These are phyloP conservation scores for Solanum arcanum DNA, from an alignment of 257 asterid genomes.

Conservation along the genomic window DNA sequence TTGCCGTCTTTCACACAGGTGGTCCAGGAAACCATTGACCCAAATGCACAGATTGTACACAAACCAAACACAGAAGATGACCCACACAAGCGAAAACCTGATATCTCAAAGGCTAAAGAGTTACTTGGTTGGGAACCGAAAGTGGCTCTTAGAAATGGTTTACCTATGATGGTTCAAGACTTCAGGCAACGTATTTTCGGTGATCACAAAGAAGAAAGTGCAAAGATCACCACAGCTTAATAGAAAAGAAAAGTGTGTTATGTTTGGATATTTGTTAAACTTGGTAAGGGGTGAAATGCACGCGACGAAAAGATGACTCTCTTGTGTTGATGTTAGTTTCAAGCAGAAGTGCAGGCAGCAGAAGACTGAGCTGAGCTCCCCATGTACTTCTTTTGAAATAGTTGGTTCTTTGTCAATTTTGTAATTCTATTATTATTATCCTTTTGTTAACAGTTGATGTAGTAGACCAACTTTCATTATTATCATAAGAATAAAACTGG, in stretches of 20 bases:
- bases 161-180: slow-evolving; percentile 90
- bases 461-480: background rate
- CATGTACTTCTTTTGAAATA: background rate
- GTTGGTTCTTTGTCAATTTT: background rate
- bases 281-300: background rate
- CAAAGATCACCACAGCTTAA: slow-evolving; percentile 2
- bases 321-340: background rate
- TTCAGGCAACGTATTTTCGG: slow-evolving; percentile 87
- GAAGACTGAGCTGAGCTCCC: background rate
- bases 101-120: slow-evolving; percentile 78
- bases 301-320: background rate
- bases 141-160: slow-evolving; percentile 68
- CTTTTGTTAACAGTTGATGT: background rate
- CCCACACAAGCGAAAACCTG: slow-evolving; percentile 97
- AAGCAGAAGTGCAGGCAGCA: background rate
- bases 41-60: slow-evolving; percentile 75
- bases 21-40: slow-evolving; percentile 89
- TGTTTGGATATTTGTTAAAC: background rate
- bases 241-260: background rate
- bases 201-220: slow-evolving; percentile 47
- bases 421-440: background rate
- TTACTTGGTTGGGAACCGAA: slow-evolving; percentile 93
- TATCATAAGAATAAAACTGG: background rate
- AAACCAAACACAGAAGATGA: slow-evolving; percentile 92
- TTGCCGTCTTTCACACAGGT: slow-evolving; percentile 30